Percentiles rank a stretch among this genome's conserved stretches.
These are phyloP conservation scores for Saccharomyces hybrid DNA, from an alignment of 1,139 yeast genomes.

Conservation along the genomic window DNA sequence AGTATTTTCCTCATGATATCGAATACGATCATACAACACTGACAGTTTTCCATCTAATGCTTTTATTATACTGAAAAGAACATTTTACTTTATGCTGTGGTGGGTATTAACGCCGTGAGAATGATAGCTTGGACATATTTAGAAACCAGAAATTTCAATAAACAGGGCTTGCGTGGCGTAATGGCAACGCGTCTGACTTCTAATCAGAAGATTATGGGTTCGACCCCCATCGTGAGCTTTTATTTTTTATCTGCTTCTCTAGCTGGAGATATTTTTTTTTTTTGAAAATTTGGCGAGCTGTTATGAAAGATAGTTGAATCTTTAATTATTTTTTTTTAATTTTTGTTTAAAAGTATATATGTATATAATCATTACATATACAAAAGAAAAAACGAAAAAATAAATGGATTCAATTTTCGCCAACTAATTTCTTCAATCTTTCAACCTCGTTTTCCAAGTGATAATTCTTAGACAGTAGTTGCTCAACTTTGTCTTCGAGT, in stretches of 20 bases:
- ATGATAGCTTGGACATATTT: no score
- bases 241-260: neutral
- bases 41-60: no score
- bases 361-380: neutral
- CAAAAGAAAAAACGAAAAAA: neutral
- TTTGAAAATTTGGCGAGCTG: no score
- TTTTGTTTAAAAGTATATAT: neutral
- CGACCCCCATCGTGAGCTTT: slow-evolving; percentile 51
- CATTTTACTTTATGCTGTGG: no score
- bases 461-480: slow-evolving; percentile 47
- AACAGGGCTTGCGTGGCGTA: slow-evolving; percentile 45
- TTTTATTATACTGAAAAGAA: no score
- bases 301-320: neutral
- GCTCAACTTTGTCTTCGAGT: slow-evolving; percentile 70
- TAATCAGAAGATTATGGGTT: slow-evolving; percentile 53
- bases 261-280: neutral
- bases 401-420: slow-evolving; percentile 3
- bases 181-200: slow-evolving; percentile 58
- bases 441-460: slow-evolving; percentile 51
- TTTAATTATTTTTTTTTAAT: neutral
- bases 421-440: slow-evolving; percentile 46
- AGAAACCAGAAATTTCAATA: neutral
- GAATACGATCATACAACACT: no score
- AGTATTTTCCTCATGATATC: no score
- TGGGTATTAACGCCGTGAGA: no score